phyloP scores from a whole-genome alignment of 495 filamentous ascomycete species.

The Thermochaetoides thermophila region DNA sequence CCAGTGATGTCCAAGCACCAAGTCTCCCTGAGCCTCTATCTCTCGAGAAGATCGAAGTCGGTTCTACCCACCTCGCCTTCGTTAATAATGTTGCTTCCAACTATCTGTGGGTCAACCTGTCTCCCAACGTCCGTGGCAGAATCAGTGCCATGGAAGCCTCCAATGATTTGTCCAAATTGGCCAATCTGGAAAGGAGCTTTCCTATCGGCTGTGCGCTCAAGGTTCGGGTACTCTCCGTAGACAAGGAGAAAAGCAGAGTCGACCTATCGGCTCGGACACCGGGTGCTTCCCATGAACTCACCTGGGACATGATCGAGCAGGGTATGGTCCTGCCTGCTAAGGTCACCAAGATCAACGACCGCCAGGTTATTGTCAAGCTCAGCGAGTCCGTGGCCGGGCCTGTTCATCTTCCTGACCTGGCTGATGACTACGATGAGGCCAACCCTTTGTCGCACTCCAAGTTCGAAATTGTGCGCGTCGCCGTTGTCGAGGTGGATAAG shows the following conservation, averaged over 20 bases:
- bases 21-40: conserved; percentile 38
- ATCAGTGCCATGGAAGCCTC: conserved; percentile 69
- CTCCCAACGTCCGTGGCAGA: conserved; percentile 78
- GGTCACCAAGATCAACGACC: conserved; percentile 75
- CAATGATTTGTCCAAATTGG: conserved; percentile 63
- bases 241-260: conserved; percentile 55
- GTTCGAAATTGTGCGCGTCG: conserved; percentile 76
- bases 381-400: conserved; percentile 59
- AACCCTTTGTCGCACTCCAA: conserved; percentile 46
- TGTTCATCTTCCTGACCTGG: conserved; percentile 61
- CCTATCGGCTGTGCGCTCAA: conserved; percentile 75
- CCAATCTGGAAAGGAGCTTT: conserved; percentile 66
- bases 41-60: conserved; percentile 57
- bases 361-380: conserved; percentile 69
- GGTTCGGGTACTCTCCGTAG: conserved; percentile 61
- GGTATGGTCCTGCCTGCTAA: conserved; percentile 71
- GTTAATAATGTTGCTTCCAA: conserved; percentile 73
- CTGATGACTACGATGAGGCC: conserved; percentile 72
- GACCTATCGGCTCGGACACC: conserved; percentile 63
- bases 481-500: conserved; percentile 61
- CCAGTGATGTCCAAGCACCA: conserved; percentile 41
- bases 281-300: conserved; percentile 36
- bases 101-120: conserved; percentile 76
- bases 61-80: conserved; percentile 59
- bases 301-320: conserved; percentile 50